Evolutionary conservation across 352 stramenopile genomes (phyloP).

Genomic region (Pythium rishiriense): DNA sequence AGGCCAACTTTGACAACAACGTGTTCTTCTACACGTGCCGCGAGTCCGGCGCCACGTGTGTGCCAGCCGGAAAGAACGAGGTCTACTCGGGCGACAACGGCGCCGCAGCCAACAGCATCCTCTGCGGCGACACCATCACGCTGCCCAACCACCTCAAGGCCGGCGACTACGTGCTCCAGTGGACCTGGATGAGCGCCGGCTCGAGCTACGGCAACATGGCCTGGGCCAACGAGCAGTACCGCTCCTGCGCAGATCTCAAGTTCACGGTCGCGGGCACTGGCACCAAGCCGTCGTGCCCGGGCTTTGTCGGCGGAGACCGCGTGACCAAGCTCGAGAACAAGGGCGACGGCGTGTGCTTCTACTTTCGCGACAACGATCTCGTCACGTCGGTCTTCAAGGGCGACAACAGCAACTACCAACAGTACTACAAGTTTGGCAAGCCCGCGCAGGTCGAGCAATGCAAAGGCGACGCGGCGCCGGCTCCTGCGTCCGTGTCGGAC

Average conservation of each 20-base stretch:
- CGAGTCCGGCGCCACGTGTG: conserved; percentile 25
- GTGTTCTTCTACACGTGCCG: conserved; percentile 34
- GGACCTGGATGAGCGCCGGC: conserved; percentile 21
- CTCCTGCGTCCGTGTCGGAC: not conserved
- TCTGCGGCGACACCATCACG: conserved; percentile 23
- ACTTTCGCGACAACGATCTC: conserved; percentile 24
- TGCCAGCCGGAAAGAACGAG: conserved; percentile 15
- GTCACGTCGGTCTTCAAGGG: conserved; percentile 20
- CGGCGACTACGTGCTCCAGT: conserved; percentile 27
- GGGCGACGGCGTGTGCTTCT: conserved; percentile 18
- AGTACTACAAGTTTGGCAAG: conserved; percentile 25
- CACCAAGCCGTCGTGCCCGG: conserved; percentile 17
- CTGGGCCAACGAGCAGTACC: conserved; percentile 21
- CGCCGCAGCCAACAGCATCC: conserved; percentile 9
- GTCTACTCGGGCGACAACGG: conserved; percentile 22
- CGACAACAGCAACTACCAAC: conserved; percentile 8
- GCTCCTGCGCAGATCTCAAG: conserved; percentile 25
- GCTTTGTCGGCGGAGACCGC: conserved; percentile 21
- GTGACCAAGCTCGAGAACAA: conserved; percentile 24
- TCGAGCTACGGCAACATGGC: conserved; percentile 20
- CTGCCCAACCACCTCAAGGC: conserved; percentile 15
- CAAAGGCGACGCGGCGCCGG: not conserved
- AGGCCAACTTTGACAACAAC: conserved; percentile 27
- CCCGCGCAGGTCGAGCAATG: conserved; percentile 17
- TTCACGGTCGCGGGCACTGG: conserved; percentile 14